Percentiles rank a stretch among this genome's conserved stretches.
Evolutionary conservation across 2,329 filamentous ascomycete genomes (phyloP).

Genomic region (Dothistroma septosporum): DNA sequence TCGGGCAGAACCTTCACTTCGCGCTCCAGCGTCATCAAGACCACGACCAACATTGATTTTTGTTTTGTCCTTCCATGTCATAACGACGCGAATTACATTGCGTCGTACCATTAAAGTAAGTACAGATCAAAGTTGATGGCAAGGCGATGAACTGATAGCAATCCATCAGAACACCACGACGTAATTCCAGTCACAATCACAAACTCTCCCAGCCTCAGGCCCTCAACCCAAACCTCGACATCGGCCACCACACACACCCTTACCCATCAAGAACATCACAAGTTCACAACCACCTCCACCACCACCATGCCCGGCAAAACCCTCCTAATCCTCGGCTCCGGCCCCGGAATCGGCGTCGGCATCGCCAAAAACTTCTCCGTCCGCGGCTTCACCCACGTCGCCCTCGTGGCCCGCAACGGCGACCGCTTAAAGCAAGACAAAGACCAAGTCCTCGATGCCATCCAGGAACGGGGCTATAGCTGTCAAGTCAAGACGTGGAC

Average conservation of each 20-base stretch:
- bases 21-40: background rate
- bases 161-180: background rate
- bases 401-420: constrained; percentile 46
- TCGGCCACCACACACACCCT: background rate
- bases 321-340: constrained; percentile 43
- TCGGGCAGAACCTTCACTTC: background rate
- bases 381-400: constrained; percentile 45
- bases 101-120: background rate
- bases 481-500: constrained; percentile 43
- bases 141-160: background rate
- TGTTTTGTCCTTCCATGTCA: background rate
- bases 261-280: background rate
- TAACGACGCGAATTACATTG: background rate
- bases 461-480: constrained; percentile 32
- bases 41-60: background rate
- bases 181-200: too few species aligned
- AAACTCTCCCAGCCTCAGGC: too few species aligned
- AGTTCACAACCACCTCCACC: background rate
- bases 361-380: constrained; percentile 42
- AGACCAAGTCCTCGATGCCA: constrained; percentile 29
- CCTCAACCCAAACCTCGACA: background rate
- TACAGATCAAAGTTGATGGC: background rate
- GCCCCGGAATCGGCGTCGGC: constrained; percentile 47
- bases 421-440: constrained; percentile 38
- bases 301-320: constrained; percentile 15